Percentiles rank a stretch among this genome's conserved stretches.
Conservation (phyloP, 164 flowering plant species). For the grape (Vitis vinifera) region ASM3070453v1 NC_081808.1:23554001-23554500, state of each 20-base stretch:
- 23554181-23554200: constrained; percentile 55
- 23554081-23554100: constrained; percentile 49
- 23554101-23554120: constrained; percentile 34
- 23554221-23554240: constrained; percentile 85
- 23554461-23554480: constrained; percentile 71
- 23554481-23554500: constrained; percentile 69
- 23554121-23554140: constrained; percentile 38
- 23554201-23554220: constrained; percentile 33
- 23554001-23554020: constrained; percentile 79
- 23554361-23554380: constrained; percentile 75
- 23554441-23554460: constrained; percentile 66
- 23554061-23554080: constrained; percentile 83
- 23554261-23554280: constrained; percentile 35
- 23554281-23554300: constrained; percentile 44
- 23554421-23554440: constrained; percentile 54
- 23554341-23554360: constrained; percentile 65
- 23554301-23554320: too few relatives aligned
- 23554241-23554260: constrained; percentile 84
- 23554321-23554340: constrained; percentile 45
- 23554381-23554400: constrained; percentile 91
- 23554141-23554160: constrained; percentile 38
- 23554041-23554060: constrained; percentile 73
- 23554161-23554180: constrained; percentile 33
- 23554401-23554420: constrained; percentile 69
- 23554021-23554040: constrained; percentile 76